Evolutionary conservation across 2,329 filamentous ascomycete genomes (phyloP), one percentile per base, ranked within the genome.

Genomic region (Epichloe sibirici): DNA sequence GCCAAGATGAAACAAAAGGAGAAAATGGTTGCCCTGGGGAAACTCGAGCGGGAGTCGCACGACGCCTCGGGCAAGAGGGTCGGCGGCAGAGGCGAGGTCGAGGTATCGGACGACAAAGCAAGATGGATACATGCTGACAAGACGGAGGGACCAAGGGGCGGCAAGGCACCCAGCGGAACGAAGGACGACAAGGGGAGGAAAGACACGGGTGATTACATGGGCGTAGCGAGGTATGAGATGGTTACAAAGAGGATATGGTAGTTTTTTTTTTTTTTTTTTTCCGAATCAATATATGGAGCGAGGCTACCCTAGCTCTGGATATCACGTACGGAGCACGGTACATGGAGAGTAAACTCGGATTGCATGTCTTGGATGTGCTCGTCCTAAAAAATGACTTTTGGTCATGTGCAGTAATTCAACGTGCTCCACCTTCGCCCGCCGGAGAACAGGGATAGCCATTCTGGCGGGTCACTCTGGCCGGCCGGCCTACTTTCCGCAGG

Each of bases 201-300:
- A 50, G 58, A 57, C 1, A 64, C 66, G 2, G 58, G 55, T 4
- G 70, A 72, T 79, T 65, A 81, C 81, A 68, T 86, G 76, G 62
- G 81, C 71, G 65, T 88, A 82, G 57, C 81, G 76, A 77, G 93
- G 61, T 98, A 96, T 71, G 89, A 90, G 65, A 96, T 97, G 93
- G 85, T 90, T 61, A 88, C 89, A 0, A 97, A 96, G 76, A 79
- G 93, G 65, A 98, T 98, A 61, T 98, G 93, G 93, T 97, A 69
- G 44, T 25, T 9, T n/a, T 45, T 45, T 31, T 21, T 21, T 28
- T n/a, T n/a, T n/a, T 28, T 31, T 31, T 21, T 21, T 28, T 31
- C 4, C 8, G 28, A 31, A 31, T 31, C 28, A 31, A 31, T 31
- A 31, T 8, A 31, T 31, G 28, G 28, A 31, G 3, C 28, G 8